Evolutionary conservation across 1,284 basidiomycete species (phyloP).

Genomic region (Naganishia cerealis): DNA sequence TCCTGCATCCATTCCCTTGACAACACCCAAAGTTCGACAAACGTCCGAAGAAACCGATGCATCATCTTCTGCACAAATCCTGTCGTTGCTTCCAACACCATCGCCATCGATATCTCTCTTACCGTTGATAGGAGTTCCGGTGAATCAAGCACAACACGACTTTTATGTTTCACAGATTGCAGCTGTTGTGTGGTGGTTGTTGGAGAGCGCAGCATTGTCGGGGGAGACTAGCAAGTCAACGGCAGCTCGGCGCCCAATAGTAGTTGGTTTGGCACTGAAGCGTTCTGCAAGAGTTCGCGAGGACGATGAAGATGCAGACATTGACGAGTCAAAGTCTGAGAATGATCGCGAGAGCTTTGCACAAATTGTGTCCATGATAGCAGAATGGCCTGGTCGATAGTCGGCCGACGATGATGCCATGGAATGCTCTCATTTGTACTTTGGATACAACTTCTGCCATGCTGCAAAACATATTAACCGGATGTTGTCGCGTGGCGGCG

Average conservation of each 20-base stretch:
- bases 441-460: not conserved
- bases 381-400: slow-evolving; percentile 52
- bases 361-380: slow-evolving; percentile 67
- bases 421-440: not conserved
- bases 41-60: not conserved
- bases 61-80: slow-evolving; percentile 36
- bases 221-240: slow-evolving; percentile 24
- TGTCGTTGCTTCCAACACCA: slow-evolving; percentile 62
- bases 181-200: slow-evolving; percentile 71
- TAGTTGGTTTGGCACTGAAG: slow-evolving; percentile 46
- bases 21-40: slow-evolving; percentile 38
- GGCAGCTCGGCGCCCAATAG: slow-evolving; percentile 42
- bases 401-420: not conserved
- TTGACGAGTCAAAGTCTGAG: slow-evolving; percentile 31
- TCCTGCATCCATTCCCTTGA: slow-evolving; percentile 66
- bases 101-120: slow-evolving; percentile 71
- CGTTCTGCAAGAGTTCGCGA: not conserved
- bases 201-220: slow-evolving; percentile 50
- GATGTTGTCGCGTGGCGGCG: not conserved
- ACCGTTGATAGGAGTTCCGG: slow-evolving; percentile 69
- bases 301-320: slow-evolving; percentile 34
- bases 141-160: slow-evolving; percentile 68
- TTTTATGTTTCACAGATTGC: slow-evolving; percentile 83
- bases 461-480: not conserved
- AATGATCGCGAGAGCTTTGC: slow-evolving; percentile 60